phyloP scores from a whole-genome alignment of 1,139 yeast species.

The Pichia norvegensis region DNA sequence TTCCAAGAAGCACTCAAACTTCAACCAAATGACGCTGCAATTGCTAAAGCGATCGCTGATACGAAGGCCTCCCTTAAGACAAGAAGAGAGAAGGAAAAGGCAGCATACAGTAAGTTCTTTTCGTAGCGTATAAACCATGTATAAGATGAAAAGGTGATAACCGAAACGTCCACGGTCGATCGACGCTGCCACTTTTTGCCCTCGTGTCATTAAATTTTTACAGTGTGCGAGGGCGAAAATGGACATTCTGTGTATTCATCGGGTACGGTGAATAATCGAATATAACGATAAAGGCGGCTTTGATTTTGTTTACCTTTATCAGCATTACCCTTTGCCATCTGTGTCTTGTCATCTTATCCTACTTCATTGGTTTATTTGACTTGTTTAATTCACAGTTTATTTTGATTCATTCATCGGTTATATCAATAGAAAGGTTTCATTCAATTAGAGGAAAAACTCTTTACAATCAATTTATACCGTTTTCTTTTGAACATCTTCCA shows the following conservation, averaged over 20 bases:
- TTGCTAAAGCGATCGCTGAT: conserved; percentile 56
- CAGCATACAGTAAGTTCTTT: conserved; percentile 81
- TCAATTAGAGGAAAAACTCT: background rate
- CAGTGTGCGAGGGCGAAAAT: conserved; percentile 5
- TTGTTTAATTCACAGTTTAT: conserved; percentile 1
- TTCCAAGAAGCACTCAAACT: conserved; percentile 58
- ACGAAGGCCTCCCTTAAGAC: conserved; percentile 47
- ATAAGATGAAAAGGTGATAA: background rate
- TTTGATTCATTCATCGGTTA: conserved; percentile 2
- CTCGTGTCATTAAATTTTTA: conserved; percentile 2
- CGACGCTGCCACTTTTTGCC: conserved; percentile 7
- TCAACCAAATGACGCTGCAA: conserved; percentile 72
- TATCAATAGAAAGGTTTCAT: conserved; percentile 1
- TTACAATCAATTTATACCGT: background rate
- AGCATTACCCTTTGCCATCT: conserved; percentile 13
- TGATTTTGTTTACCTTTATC: background rate
- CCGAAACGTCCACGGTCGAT: too few relatives aligned
- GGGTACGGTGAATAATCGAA: background rate
- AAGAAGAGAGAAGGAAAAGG: conserved; percentile 65
- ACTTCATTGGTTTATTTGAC: conserved; percentile 7
- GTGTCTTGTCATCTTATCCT: conserved; percentile 9
- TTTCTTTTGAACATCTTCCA: background rate
- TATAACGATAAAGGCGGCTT: conserved; percentile 1
- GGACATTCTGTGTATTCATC: background rate
- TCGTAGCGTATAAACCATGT: conserved; percentile 15